Evolutionary conservation across 768 basidiomycete genomes (phyloP).

Genomic region (Lactifluus pinguis): DNA sequence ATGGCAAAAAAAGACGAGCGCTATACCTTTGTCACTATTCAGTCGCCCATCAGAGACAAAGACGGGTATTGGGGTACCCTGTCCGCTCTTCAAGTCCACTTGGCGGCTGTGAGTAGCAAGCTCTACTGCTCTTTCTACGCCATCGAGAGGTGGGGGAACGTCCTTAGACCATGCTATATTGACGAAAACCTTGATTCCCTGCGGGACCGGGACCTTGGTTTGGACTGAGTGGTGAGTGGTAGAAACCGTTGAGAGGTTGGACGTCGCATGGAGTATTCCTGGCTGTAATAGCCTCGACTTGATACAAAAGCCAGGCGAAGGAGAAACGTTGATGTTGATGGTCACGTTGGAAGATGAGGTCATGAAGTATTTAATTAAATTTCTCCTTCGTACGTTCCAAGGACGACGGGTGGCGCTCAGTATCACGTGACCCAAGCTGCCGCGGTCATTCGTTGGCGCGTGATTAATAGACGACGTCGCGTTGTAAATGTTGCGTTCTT

Average conservation of each 20-base stretch:
- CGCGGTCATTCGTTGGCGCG: too few species aligned
- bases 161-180: constrained; percentile 65
- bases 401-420: too few species aligned
- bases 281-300: constrained; percentile 45
- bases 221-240: constrained; percentile 14
- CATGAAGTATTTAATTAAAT: too few species aligned
- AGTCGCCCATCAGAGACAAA: constrained; percentile 54
- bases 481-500: too few species aligned
- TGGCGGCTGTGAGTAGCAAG: constrained; percentile 40
- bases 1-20: not conserved
- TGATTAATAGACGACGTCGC: too few species aligned
- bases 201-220: constrained; percentile 29
- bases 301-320: constrained; percentile 62
- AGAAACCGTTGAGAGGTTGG: constrained; percentile 12
- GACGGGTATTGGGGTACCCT: constrained; percentile 54
- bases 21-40: constrained; percentile 62
- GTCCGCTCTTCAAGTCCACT: constrained; percentile 31
- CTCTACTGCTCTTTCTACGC: constrained; percentile 47
- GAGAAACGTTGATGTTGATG: constrained; percentile 22
- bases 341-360: not conserved
- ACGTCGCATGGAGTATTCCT: constrained; percentile 34
- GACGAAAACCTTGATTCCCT: constrained; percentile 57
- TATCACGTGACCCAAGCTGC: too few species aligned
- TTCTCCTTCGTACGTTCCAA: too few species aligned
- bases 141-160: constrained; percentile 61